Evolutionary conservation across 23 red algal species (phyloP).

Genomic region (Gracilaria gracilis): DNA sequence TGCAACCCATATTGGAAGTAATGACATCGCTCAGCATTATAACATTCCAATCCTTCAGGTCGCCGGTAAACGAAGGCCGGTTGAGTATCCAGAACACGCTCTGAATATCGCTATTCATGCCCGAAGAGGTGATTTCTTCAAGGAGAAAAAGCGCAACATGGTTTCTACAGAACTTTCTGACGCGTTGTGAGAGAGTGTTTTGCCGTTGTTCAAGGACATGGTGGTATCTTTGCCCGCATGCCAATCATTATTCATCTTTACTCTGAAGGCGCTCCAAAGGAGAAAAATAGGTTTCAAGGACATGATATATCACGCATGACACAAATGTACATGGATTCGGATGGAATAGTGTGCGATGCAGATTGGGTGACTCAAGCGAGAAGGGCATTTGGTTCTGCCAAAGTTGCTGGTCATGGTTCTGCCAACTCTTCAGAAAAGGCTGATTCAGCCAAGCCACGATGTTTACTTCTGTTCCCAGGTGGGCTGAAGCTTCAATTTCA

Average conservation of each 20-base stretch:
- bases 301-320: slow-evolving; percentile 51
- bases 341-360: slow-evolving; percentile 29
- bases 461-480: slow-evolving; percentile 14
- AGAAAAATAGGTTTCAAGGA: slow-evolving; percentile 3
- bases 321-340: slow-evolving; percentile 33
- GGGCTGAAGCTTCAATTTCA: slow-evolving; percentile 47
- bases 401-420: not conserved
- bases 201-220: slow-evolving; percentile 28
- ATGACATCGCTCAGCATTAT: not conserved
- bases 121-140: slow-evolving; percentile 62
- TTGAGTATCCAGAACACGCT: slow-evolving; percentile 26
- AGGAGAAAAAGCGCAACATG: slow-evolving; percentile 35
- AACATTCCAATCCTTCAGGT: slow-evolving; percentile 21
- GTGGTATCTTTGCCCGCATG: slow-evolving; percentile 56
- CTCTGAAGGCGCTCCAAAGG: slow-evolving; percentile 42
- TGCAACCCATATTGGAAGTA: not conserved
- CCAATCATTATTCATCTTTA: slow-evolving; percentile 46
- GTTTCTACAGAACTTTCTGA: slow-evolving; percentile 33
- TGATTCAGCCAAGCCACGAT: not conserved
- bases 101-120: slow-evolving; percentile 65
- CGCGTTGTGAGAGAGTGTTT: slow-evolving; percentile 20
- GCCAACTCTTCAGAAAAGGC: not conserved
- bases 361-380: slow-evolving; percentile 26
- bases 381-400: slow-evolving; percentile 2
- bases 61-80: not conserved